Conservation (phyloP, 1,139 yeast genomes). For the Suhomyces ambrosiae region DNA sequence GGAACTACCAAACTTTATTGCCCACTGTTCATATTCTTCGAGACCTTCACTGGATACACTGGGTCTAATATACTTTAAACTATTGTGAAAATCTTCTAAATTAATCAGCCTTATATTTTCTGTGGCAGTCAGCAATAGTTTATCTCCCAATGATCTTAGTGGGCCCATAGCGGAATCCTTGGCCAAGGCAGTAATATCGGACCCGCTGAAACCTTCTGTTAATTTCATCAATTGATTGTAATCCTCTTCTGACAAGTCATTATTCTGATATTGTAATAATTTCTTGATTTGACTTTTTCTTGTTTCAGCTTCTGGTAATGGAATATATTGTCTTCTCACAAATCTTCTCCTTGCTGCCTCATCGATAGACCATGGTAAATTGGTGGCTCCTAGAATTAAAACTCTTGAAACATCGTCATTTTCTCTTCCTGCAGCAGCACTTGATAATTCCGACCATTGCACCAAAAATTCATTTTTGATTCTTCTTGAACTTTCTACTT, state of each 20-base stretch:
- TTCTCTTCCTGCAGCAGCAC: constrained; percentile 63
- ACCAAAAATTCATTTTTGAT: constrained; percentile 92
- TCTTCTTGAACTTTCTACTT: constrained; percentile 87
- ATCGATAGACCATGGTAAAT: constrained; percentile 96
- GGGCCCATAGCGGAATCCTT: constrained; percentile 99
- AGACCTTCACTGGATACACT: constrained; percentile 89
- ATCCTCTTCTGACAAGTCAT: constrained; percentile 66
- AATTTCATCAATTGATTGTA: constrained; percentile 57
- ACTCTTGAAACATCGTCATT: constrained; percentile 58
- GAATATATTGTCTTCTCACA: constrained; percentile 91
- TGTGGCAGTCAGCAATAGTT: constrained; percentile 78
- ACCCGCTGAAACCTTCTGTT: constrained; percentile 87
- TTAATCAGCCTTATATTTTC: constrained; percentile 83
- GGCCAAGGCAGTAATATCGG: constrained; percentile 92
- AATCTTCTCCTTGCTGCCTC: constrained; percentile 97
- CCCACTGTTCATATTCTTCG: constrained; percentile 83
- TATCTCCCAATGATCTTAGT: constrained; percentile 84
- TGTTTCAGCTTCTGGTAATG: constrained; percentile 88
- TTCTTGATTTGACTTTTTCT: constrained; percentile 71
- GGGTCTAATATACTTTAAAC: constrained; percentile 85
- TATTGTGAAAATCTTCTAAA: constrained; percentile 71
- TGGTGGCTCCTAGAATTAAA: constrained; percentile 91
- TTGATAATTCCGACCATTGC: constrained; percentile 93
- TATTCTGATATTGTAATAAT: constrained; percentile 74
- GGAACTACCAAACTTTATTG: constrained; percentile 82